These are phyloP conservation scores for Beauveria scarabaeidicola DNA, from an alignment of 2,329 filamentous ascomycete species.

Conservation along the genomic window DNA sequence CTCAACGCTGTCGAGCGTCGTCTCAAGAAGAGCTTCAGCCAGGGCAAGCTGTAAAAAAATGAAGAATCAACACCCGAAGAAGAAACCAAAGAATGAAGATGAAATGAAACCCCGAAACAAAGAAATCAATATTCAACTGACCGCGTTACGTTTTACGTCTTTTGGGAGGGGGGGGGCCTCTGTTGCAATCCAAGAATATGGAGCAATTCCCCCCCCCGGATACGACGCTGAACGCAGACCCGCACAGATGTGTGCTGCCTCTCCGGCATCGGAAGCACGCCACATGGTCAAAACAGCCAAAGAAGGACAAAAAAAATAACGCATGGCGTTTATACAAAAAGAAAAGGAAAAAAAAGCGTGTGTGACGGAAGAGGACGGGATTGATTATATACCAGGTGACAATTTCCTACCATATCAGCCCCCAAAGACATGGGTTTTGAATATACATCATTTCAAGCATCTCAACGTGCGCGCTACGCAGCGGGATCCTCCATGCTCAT, in stretches of 20 bases:
- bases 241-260: background rate
- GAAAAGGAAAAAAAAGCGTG: background rate
- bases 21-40: constrained; percentile 64
- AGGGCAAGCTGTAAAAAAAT: constrained; percentile 60
- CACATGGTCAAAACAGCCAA: background rate
- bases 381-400: constrained; percentile 3
- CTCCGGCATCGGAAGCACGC: constrained; percentile 3
- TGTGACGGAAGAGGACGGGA: background rate
- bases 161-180: too few relatives aligned
- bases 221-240: background rate
- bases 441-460: background rate
- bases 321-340: background rate
- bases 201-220: background rate
- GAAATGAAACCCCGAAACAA: too few relatives aligned
- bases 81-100: background rate
- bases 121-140: background rate
- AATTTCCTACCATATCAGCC: background rate
- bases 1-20: constrained; percentile 84
- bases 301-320: background rate
- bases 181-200: background rate
- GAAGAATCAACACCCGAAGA: background rate
- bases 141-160: background rate
- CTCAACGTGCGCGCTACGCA: background rate
- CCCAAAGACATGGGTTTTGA: background rate
- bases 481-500: too few relatives aligned